A percentile compares a stretch with the other conserved stretches of the same genome.
Conservation (phyloP, 495 filamentous ascomycete genomes). For the Xylaria venustula region DNA sequence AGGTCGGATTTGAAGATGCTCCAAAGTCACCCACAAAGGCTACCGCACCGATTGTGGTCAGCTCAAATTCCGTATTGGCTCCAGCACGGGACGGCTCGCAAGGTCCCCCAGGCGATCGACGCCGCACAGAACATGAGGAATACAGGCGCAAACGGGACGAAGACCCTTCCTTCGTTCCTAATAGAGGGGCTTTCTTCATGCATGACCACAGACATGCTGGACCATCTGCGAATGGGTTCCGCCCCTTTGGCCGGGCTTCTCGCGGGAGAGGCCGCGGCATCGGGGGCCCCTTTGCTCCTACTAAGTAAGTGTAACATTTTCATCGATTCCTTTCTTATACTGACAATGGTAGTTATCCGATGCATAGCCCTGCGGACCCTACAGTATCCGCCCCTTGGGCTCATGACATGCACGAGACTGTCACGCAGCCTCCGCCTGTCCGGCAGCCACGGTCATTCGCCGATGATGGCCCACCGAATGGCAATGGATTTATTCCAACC, state of each 20-base stretch:
- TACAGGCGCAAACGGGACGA: constrained; percentile 82
- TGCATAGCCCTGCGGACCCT: constrained; percentile 50
- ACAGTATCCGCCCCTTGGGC: constrained; percentile 75
- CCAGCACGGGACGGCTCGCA: constrained; percentile 32
- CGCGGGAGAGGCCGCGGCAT: constrained; percentile 52
- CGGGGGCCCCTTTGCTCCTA: constrained; percentile 55
- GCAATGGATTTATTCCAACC: constrained; percentile 44
- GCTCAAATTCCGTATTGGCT: constrained; percentile 35
- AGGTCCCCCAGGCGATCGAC: constrained; percentile 61
- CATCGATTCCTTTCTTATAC: constrained; percentile 13
- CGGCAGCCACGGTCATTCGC: constrained; percentile 37
- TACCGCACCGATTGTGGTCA: constrained; percentile 46
- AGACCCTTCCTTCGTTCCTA: constrained; percentile 93
- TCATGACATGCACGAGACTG: constrained; percentile 92
- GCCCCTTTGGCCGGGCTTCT: constrained; percentile 63
- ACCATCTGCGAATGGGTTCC: constrained; percentile 71
- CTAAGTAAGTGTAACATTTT: constrained; percentile 48
- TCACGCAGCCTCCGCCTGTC: constrained; percentile 48
- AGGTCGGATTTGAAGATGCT: constrained; percentile 67
- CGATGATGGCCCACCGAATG: constrained; percentile 43
- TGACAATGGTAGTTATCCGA: constrained; percentile 40
- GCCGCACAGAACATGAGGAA: constrained; percentile 85
- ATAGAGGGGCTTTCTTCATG: constrained; percentile 93
- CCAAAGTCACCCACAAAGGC: constrained; percentile 30
- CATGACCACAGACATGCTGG: constrained; percentile 86